Evolutionary conservation across 805 yeast species (phyloP), one percentile per base, ranked within the genome.

Genomic region (Pichia ethanolica): DNA sequence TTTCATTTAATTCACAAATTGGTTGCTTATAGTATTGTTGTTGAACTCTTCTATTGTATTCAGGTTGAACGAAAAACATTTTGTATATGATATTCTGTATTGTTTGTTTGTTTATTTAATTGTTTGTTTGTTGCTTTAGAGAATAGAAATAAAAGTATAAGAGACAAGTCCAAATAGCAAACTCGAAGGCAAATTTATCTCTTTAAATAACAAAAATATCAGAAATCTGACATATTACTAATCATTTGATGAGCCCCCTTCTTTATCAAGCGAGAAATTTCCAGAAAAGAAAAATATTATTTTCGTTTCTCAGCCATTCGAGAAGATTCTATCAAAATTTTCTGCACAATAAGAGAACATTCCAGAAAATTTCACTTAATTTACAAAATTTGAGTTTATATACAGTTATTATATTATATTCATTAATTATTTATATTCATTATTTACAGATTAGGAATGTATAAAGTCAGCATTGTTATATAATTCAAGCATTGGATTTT

Each of bases 401-500:
- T 20, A 20, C 20, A 20, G 20, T 14, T 14, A 34, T 26, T 9
- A 5, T 5, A 25, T 5, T 32, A 7, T 25, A 10, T 25, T 7
- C n/a, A n/a, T 12, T 34, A 34, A 30, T 13, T 13, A 12, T 7
- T 5, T 32, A 7, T 25, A 10, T 25, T 7, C n/a, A n/a, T 12
- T 34, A 34, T 34, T 8, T 13, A 34, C 36, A 34, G 36, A 1
- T 30, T 30, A 74, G 48, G 77, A 74, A 42, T 71, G 72, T 70
- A 81, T 71, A 55, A 86, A 86, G 26, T 85, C 79, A 5, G 87
- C 93, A 59, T 88, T 88, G 35, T 74, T 70, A 62, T 88, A 88
- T 52, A 87, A 75, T 46, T 83, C 84, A 49, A 87, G 63, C 89
- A 88, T 80, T 12, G 96, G 95, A 57, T 85, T 86, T 57, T 87